Evolutionary conservation across 2,329 filamentous ascomycete genomes (phyloP).

Genomic region (Nothophoma quercina): DNA sequence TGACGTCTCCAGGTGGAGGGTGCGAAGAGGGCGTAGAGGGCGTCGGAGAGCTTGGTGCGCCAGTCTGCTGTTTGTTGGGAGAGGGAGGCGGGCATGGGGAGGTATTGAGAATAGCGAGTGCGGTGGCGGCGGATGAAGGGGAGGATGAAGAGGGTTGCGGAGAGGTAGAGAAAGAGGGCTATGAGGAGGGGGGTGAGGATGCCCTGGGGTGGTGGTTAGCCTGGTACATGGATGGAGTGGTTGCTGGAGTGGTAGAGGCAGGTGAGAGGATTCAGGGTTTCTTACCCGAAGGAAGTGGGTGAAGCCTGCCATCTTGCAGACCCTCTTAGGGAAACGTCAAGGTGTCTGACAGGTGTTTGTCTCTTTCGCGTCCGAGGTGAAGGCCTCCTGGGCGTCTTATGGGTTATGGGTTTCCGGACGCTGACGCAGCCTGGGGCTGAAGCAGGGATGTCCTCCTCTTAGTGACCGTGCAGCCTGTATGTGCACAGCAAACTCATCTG

Average conservation of each 20-base stretch:
- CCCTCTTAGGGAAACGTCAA: conserved; percentile 6
- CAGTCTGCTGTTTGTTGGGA: conserved; percentile 29
- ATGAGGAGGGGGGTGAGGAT: conserved; percentile 56
- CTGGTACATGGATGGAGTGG: too few species aligned
- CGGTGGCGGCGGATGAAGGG: conserved; percentile 56
- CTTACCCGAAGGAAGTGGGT: conserved; percentile 46
- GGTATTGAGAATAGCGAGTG: conserved; percentile 54
- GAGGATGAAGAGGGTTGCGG: conserved; percentile 52
- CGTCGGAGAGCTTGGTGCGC: conserved; percentile 47
- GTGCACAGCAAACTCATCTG: neutral
- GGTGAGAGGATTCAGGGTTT: neutral
- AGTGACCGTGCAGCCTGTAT: neutral
- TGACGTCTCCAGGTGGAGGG: conserved; percentile 39
- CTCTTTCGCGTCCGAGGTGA: neutral
- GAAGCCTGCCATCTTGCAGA: conserved; percentile 42
- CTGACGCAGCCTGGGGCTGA: conserved; percentile 4
- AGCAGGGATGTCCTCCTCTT: neutral
- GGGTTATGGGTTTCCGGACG: conserved; percentile 2
- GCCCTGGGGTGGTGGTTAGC: conserved; percentile 42
- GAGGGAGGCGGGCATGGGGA: conserved; percentile 47
- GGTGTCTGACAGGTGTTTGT: conserved; percentile 5
- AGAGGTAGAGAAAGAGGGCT: conserved; percentile 53
- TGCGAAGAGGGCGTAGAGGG: conserved; percentile 44
- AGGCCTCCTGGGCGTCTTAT: neutral
- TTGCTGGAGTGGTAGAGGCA: conserved; percentile 14